Evolutionary conservation across 2,329 filamentous ascomycete species (phyloP).

Genomic region (Daldinia eschscholtzii): DNA sequence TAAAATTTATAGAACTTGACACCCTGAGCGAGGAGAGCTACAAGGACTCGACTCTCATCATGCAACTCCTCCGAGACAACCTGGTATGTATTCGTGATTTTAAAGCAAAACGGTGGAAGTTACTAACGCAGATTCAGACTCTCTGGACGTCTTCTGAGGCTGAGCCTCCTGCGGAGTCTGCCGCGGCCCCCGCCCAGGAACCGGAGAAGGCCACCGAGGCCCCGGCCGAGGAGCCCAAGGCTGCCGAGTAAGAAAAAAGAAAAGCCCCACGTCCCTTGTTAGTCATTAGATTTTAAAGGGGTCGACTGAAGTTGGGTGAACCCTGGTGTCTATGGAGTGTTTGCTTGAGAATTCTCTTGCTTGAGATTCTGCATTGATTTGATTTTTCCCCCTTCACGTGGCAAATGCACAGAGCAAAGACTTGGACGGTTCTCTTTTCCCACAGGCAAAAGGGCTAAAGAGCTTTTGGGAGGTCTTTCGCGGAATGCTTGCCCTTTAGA

Average conservation of each 20-base stretch:
- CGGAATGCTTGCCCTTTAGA: constrained; percentile 66
- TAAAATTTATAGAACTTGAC: constrained; percentile 78
- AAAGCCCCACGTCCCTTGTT: constrained; percentile 55
- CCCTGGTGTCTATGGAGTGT: constrained; percentile 73
- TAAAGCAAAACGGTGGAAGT: not conserved
- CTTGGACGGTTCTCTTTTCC: constrained; percentile 52
- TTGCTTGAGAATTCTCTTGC: constrained; percentile 65
- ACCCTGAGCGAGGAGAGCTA: constrained; percentile 98
- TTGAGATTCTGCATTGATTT: constrained; percentile 62
- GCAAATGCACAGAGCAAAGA: constrained; percentile 59
- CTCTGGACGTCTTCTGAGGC: constrained; percentile 99
- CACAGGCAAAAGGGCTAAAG: constrained; percentile 53
- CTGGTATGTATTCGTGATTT: constrained; percentile 69
- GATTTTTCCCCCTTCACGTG: constrained; percentile 59
- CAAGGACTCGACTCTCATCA: constrained; percentile 98
- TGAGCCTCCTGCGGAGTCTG: constrained; percentile 73
- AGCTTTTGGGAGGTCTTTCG: constrained; percentile 63
- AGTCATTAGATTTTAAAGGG: constrained; percentile 58
- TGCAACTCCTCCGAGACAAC: constrained; percentile 98
- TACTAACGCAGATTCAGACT: constrained; percentile 71
- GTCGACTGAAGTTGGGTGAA: constrained; percentile 63
- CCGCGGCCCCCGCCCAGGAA: constrained; percentile 66
- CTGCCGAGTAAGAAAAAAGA: constrained; percentile 73
- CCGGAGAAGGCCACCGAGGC: constrained; percentile 69
- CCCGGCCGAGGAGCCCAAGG: constrained; percentile 76